Percentiles rank a stretch among this genome's conserved stretches.
Conservation (phyloP, 208 protist genomes). For the Strigomonas oncopelti region DNA sequence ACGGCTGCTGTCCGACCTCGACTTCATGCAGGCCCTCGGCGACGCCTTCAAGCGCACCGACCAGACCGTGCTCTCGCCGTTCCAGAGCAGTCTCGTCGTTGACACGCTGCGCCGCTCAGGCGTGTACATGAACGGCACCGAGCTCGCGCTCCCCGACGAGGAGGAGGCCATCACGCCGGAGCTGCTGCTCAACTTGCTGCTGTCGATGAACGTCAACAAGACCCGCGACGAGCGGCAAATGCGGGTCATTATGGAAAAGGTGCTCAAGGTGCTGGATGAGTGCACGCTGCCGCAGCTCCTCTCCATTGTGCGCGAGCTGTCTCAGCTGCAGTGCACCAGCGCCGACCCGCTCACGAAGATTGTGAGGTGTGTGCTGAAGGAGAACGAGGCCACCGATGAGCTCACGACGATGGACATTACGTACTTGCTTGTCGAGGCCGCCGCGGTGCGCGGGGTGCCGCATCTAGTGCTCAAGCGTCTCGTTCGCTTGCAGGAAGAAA, state of each 20-base stretch:
- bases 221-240: conserved; percentile 78
- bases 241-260: conserved; percentile 38
- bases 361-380: conserved; percentile 32
- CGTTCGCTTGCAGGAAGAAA: conserved; percentile 42
- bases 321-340: conserved; percentile 53
- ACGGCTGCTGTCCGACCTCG: conserved; percentile 58
- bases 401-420: conserved; percentile 65
- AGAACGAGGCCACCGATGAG: conserved; percentile 47
- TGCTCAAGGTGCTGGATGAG: conserved; percentile 67
- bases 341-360: conserved; percentile 58
- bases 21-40: conserved; percentile 83
- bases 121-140: conserved; percentile 51
- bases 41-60: conserved; percentile 64
- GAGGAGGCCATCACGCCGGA: conserved; percentile 75
- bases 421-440: conserved; percentile 30
- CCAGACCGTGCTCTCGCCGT: conserved; percentile 77
- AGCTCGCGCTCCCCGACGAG: conserved; percentile 64
- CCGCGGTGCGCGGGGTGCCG: conserved; percentile 52
- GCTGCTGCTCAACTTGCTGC: conserved; percentile 65
- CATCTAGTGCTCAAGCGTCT: conserved; percentile 41
- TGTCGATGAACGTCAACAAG: conserved; percentile 66
- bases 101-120: conserved; percentile 75
- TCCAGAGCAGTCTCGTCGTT: conserved; percentile 69
- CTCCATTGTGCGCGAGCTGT: conserved; percentile 54
- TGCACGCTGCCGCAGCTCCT: conserved; percentile 67